phyloP scores from a whole-genome alignment of 352 stramenopile genomes.

The Globisporangium acanthophoron region DNA sequence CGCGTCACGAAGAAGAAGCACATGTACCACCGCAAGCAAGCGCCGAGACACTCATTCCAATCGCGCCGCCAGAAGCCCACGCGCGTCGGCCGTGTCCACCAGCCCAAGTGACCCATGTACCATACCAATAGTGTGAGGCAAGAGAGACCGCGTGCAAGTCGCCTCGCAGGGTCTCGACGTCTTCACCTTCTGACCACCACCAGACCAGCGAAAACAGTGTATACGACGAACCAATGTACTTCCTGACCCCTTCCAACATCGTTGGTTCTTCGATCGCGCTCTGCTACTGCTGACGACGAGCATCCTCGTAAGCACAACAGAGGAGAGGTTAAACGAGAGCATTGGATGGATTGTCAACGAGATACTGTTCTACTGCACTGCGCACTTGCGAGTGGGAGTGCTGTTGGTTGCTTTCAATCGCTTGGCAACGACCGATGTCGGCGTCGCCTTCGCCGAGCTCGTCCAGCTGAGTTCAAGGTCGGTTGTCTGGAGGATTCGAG shows the following conservation, averaged over 20 bases:
- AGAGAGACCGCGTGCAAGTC: neutral
- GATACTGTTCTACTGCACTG: neutral
- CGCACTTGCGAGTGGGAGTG: neutral
- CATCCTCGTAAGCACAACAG: too few species aligned
- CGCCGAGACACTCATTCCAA: conserved; percentile 39
- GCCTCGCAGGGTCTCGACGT: too few species aligned
- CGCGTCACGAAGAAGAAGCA: conserved; percentile 42
- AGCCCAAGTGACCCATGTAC: conserved; percentile 42
- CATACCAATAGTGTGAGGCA: neutral
- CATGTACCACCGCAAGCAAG: conserved; percentile 30
- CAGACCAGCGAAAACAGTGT: too few species aligned
- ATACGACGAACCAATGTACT: too few species aligned
- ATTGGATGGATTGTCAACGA: neutral
- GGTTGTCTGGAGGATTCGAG: neutral
- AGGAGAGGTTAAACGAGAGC: neutral
- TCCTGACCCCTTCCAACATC: too few species aligned
- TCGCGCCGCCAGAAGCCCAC: conserved; percentile 42
- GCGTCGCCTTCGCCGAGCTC: neutral
- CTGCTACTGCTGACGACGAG: too few species aligned
- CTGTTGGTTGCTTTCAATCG: neutral
- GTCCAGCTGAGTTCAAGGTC: neutral
- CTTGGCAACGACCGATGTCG: neutral
- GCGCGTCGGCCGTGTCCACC: conserved; percentile 55
- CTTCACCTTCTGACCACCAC: too few species aligned
- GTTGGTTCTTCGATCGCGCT: too few species aligned